Evolutionary conservation across 306 rosid genomes (phyloP).

Genomic region (Albizia julibrissin): DNA sequence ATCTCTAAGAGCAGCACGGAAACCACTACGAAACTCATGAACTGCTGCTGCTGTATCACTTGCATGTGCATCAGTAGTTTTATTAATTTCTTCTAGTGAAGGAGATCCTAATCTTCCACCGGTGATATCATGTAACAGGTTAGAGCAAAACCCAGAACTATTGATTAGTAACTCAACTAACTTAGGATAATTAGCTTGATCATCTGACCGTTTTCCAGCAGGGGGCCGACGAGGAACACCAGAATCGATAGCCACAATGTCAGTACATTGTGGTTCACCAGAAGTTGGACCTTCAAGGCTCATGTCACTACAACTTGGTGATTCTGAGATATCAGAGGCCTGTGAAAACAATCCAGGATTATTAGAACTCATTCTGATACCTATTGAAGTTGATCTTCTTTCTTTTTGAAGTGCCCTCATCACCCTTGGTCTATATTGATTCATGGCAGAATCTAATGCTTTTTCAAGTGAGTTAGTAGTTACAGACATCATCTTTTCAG

Average conservation of each 20-base stretch:
- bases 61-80: slow-evolving; percentile 38
- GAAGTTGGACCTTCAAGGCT: slow-evolving; percentile 51
- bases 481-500: slow-evolving; percentile 54
- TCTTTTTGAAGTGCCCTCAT: slow-evolving; percentile 57
- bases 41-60: slow-evolving; percentile 49
- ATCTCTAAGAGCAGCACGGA: slow-evolving; percentile 87
- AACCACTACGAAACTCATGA: slow-evolving; percentile 78
- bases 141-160: slow-evolving; percentile 75
- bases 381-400: slow-evolving; percentile 67
- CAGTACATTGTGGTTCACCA: slow-evolving; percentile 40
- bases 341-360: slow-evolving; percentile 52
- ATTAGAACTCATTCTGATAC: slow-evolving; percentile 45
- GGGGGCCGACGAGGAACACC: slow-evolving; percentile 97
- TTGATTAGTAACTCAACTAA: slow-evolving; percentile 87
- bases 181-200: slow-evolving; percentile 86
- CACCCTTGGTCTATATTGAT: slow-evolving; percentile 55
- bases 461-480: slow-evolving; percentile 56
- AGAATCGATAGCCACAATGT: slow-evolving; percentile 84
- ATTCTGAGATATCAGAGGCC: slow-evolving; percentile 63
- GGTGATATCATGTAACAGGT: slow-evolving; percentile 75
- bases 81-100: slow-evolving; percentile 41
- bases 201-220: slow-evolving; percentile 86
- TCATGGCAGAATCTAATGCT: slow-evolving; percentile 57
- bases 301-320: slow-evolving; percentile 50
- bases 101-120: slow-evolving; percentile 81